Evolutionary conservation across 2,329 filamentous ascomycete species (phyloP).

Genomic region (Paecilomyces niveus): DNA sequence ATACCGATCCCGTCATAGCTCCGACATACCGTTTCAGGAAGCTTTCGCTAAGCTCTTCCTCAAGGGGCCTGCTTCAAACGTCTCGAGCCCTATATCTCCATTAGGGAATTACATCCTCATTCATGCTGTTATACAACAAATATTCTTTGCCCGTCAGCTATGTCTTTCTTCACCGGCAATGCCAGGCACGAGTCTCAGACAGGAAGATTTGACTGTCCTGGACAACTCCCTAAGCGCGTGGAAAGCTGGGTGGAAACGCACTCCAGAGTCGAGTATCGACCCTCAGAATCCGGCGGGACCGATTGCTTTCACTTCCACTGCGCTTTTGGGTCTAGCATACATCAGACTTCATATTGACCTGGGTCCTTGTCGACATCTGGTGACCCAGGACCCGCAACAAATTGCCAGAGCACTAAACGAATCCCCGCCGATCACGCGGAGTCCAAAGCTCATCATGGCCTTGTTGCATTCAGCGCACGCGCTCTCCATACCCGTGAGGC

Average conservation of each 20-base stretch:
- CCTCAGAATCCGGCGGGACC: constrained; percentile 47
- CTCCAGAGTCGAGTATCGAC: constrained; percentile 47
- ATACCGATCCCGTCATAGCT: constrained; percentile 24
- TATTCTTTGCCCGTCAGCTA: constrained; percentile 45
- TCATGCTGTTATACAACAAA: constrained; percentile 48
- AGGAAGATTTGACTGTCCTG: constrained; percentile 38
- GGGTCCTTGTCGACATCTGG: constrained; percentile 40
- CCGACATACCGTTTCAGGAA: constrained; percentile 36
- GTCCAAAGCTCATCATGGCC: constrained; percentile 42
- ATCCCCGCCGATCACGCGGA: constrained; percentile 36
- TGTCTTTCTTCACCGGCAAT: constrained; percentile 39
- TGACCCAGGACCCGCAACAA: constrained; percentile 40
- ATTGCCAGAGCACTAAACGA: constrained; percentile 41
- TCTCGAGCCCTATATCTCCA: constrained; percentile 37
- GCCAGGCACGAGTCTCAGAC: constrained; percentile 35
- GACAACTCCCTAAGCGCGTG: constrained; percentile 44
- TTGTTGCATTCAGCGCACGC: constrained; percentile 49
- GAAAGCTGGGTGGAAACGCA: constrained; percentile 48
- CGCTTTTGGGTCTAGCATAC: constrained; percentile 41
- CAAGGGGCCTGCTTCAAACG: constrained; percentile 27
- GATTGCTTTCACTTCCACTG: constrained; percentile 47
- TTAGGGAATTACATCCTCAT: constrained; percentile 50
- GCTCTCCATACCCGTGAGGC: constrained; percentile 47
- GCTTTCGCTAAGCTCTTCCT: constrained; percentile 39
- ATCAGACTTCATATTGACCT: constrained; percentile 42